Evolutionary conservation across 2,329 filamentous ascomycete genomes (phyloP).

Genomic region (Aspergillus chevalieri): DNA sequence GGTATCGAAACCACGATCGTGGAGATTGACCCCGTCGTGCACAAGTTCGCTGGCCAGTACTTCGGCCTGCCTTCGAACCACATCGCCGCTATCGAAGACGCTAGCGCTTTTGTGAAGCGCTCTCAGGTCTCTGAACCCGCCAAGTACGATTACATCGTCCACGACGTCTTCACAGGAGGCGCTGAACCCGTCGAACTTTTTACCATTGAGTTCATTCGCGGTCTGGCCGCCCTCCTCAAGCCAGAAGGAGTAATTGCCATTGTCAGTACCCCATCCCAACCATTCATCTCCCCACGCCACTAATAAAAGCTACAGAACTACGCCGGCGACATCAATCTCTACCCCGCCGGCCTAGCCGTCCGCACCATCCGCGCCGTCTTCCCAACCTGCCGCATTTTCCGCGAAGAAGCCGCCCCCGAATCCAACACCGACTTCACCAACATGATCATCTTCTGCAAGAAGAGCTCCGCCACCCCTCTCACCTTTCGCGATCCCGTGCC

Average conservation of each 20-base stretch:
- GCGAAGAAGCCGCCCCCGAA: constrained; percentile 60
- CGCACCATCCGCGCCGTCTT: constrained; percentile 78
- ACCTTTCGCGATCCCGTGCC: constrained; percentile 61
- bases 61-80: constrained; percentile 75
- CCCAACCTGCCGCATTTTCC: constrained; percentile 83
- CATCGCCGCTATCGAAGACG: constrained; percentile 74
- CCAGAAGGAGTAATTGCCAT: constrained; percentile 81
- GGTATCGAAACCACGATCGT: constrained; percentile 90
- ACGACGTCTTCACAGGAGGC: constrained; percentile 96
- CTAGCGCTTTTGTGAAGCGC: constrained; percentile 58
- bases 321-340: constrained; percentile 76
- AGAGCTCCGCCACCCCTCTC: constrained; percentile 47
- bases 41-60: constrained; percentile 74
- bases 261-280: constrained; percentile 45
- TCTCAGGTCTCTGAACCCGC: constrained; percentile 39
- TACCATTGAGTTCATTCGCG: constrained; percentile 72
- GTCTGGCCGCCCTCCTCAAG: constrained; percentile 64
- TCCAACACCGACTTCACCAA: constrained; percentile 75
- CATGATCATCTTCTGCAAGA: constrained; percentile 91
- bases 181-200: constrained; percentile 86
- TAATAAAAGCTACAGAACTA: constrained; percentile 63
- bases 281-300: constrained; percentile 3
- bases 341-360: constrained; percentile 70
- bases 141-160: constrained; percentile 84
- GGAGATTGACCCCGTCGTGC: constrained; percentile 86